Evolutionary conservation across 108 stramenopile species (phyloP), one percentile per base, ranked within the genome.

Genomic region (Cyclotella atomus): DNA sequence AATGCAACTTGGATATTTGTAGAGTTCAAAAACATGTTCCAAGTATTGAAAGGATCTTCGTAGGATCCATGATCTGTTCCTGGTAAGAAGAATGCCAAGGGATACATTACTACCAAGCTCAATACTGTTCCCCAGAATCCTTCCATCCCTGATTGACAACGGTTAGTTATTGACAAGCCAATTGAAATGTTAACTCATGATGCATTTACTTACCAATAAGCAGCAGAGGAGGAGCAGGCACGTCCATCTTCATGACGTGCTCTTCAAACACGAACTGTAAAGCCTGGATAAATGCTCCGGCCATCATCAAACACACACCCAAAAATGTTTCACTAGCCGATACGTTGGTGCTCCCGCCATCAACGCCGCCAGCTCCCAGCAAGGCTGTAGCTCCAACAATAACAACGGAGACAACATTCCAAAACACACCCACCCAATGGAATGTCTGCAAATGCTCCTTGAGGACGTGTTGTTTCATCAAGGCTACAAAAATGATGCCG

Each of bases 171-270:
- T 59, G 5, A 2, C 15, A 34, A 15, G n/a, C n/a, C n/a, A n/a
- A n/a, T n/a, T n/a, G n/a, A n/a, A n/a, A n/a, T n/a, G n/a, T n/a
- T n/a, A n/a, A n/a, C n/a, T n/a, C n/a, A n/a, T n/a, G n/a, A n/a
- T n/a, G n/a, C n/a, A n/a, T n/a, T 62, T 96, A 92, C 96, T 95
- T 95, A 16, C 96, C 96, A 60, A 96, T 95, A 12, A 96, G 52
- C 29, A 96, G 76, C 46, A 96, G 70, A 14, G 96, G 96, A 32
- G 96, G 93, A 23, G 84, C 85, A 30, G 88, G 90, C 56, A 88
- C 71, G 61, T 91, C 92, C 89, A 88, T 89, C 55, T 85, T 88
- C 90, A 96, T 92, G 41, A 96, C 93, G 70, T 94, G 91, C 81
- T 96, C 96, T 64, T 96, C 96, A 69, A 95, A 96, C 10, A 92